Evolutionary conservation across 768 basidiomycete species (phyloP).

Genomic region (Trichaptum fuscoviolaceum): DNA sequence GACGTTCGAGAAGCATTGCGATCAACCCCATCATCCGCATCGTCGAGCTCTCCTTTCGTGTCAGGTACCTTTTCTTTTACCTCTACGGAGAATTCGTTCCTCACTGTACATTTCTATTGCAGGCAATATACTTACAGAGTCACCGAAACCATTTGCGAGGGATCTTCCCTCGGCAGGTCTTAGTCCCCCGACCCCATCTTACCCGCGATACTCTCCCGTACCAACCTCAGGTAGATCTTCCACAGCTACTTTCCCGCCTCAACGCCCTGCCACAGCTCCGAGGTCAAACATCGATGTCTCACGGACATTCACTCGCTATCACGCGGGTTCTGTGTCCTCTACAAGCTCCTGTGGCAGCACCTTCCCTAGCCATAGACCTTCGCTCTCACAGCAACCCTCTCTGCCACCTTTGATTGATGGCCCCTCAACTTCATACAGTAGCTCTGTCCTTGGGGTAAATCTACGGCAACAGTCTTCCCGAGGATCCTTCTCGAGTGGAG

Average conservation of each 20-base stretch:
- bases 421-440: neutral
- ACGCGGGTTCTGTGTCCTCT: neutral
- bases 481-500: neutral
- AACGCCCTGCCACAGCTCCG: neutral
- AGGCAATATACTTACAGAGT: neutral
- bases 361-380: neutral
- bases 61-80: neutral
- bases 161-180: neutral
- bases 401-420: neutral
- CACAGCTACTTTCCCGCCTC: neutral
- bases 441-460: neutral
- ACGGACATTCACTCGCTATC: neutral
- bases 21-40: neutral
- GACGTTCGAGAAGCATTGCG: slow-evolving; percentile 22
- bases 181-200: neutral
- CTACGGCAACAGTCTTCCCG: neutral
- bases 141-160: slow-evolving; percentile 1
- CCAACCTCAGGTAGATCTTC: neutral
- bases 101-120: neutral
- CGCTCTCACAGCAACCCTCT: neutral
- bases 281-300: neutral
- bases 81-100: slow-evolving; percentile 2
- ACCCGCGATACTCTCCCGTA: neutral
- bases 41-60: slow-evolving; percentile 7
- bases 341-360: neutral